Evolutionary conservation across 2,329 filamentous ascomycete species (phyloP), one percentile per base, ranked within the genome.

Genomic region (Metarhizium brunneum): DNA sequence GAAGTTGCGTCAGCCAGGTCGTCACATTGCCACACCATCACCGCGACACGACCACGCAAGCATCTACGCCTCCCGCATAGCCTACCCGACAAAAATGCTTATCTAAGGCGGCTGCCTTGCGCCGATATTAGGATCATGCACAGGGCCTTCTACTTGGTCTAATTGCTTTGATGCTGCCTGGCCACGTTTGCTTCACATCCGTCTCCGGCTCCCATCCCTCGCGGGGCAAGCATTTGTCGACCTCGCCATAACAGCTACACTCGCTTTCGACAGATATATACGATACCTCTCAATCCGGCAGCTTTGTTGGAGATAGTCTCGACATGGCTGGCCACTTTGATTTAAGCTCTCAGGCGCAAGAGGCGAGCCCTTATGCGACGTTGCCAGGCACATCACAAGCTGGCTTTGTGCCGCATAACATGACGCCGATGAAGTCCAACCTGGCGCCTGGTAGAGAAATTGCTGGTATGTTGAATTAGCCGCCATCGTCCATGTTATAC

Each of bases 301-400:
- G 30, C 6, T 13, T 20, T 36, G 48, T 20, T 2, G 20, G 6
- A 29, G 0, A 6, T 25, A 6, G 16, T 38, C 47, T 45, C n/a
- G 50, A 47, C n/a, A 72, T 72, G 70, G 58, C 63, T 5, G 53
- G 51, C 40, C 56, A 57, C 47, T 69, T 69, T 55, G 57, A 66
- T 29, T 48, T 67, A 55, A 59, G 64, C 55, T 66, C 65, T 30
- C 61, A 63, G 52, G 67, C 67, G 50, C 59, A 62, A 13, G 64
- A 67, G 36, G 56, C 60, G 8, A 64, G 49, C 55, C 55, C 62
- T 13, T 72, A 71, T 56, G 65, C 67, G 29, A 52, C 64, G 3
- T 58, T 72, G 53, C 70, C 70, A 6, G 69, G 69, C 49, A 67
- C 69, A 2, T 60, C 58, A 14, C 58, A 61, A 40, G 61, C 58